Percentiles rank a stretch among this genome's conserved stretches.
Conservation (phyloP, 1,284 basidiomycete species). For the Boletellus deceptivus region DNA sequence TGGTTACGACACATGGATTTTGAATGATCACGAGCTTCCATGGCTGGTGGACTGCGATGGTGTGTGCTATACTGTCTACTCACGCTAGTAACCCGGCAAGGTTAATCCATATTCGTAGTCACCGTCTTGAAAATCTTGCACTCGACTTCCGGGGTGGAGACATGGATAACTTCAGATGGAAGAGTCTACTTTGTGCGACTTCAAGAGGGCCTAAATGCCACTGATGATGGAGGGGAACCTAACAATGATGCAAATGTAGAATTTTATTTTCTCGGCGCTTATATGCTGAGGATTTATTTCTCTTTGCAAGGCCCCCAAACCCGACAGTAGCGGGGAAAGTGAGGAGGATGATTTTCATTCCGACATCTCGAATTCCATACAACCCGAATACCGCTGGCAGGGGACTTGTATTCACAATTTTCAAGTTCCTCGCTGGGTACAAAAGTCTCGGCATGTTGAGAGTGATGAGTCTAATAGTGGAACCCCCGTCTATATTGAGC, state of each 20-base stretch:
- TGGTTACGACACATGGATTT: constrained; percentile 67
- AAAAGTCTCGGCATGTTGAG: constrained; percentile 59
- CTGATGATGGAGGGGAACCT: constrained; percentile 8
- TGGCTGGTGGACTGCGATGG: constrained; percentile 74
- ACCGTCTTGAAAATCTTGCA: constrained; percentile 56
- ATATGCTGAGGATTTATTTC: constrained; percentile 1
- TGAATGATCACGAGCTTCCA: constrained; percentile 66
- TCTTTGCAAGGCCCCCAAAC: constrained; percentile 13
- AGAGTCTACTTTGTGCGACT: constrained; percentile 74
- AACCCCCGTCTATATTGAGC: constrained; percentile 55
- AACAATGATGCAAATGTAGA: constrained; percentile 16
- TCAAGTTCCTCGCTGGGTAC: constrained; percentile 70
- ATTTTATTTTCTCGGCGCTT: background rate
- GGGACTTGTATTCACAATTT: constrained; percentile 69
- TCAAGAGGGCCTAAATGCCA: constrained; percentile 34
- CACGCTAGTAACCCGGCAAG: background rate
- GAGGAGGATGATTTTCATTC: constrained; percentile 7
- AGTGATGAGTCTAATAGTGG: constrained; percentile 35
- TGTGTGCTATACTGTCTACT: constrained; percentile 32
- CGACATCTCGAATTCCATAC: constrained; percentile 16
- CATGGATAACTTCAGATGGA: constrained; percentile 81
- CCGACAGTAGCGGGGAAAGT: constrained; percentile 1
- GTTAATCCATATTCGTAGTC: constrained; percentile 40
- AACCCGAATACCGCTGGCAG: constrained; percentile 49
- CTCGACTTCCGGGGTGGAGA: constrained; percentile 61